A percentile compares a stretch with the other conserved stretches of the same genome.
Evolutionary conservation across 352 stramenopile species (phyloP).

Genomic region (Phytophthora fragariaefolia): DNA sequence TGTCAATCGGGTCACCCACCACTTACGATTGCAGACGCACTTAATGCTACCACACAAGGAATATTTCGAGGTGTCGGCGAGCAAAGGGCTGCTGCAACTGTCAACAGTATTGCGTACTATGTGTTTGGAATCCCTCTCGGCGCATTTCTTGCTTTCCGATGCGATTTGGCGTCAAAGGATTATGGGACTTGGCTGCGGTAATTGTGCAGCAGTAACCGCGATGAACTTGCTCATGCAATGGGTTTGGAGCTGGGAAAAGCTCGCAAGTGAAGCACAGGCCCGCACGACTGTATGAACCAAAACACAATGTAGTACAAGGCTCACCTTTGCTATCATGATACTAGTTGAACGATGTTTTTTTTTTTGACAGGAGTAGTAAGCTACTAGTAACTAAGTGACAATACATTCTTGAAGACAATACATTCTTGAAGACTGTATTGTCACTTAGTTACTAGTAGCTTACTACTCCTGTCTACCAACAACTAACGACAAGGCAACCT

Average conservation of each 20-base stretch:
- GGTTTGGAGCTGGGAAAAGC: conserved; percentile 12
- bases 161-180: conserved; percentile 48
- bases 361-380: too few relatives aligned
- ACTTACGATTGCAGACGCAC: conserved; percentile 50
- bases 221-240: background rate
- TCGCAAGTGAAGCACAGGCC: background rate
- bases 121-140: conserved; percentile 63
- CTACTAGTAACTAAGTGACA: too few relatives aligned
- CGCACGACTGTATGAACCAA: background rate
- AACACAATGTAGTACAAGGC: too few relatives aligned
- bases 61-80: conserved; percentile 64
- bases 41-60: conserved; percentile 60
- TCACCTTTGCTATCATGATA: too few relatives aligned
- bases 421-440: too few relatives aligned
- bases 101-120: conserved; percentile 75
- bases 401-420: too few relatives aligned
- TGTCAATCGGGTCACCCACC: conserved; percentile 49
- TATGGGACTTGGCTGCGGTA: conserved; percentile 54
- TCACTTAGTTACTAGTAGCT: too few relatives aligned
- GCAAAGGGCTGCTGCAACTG: conserved; percentile 54
- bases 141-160: conserved; percentile 52
- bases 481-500: too few relatives aligned
- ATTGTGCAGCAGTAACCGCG: conserved; percentile 7
- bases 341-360: too few relatives aligned
- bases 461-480: too few relatives aligned